Conservation (phyloP, 495 filamentous ascomycete genomes). For the Trichocladium antarcticum region DNA sequence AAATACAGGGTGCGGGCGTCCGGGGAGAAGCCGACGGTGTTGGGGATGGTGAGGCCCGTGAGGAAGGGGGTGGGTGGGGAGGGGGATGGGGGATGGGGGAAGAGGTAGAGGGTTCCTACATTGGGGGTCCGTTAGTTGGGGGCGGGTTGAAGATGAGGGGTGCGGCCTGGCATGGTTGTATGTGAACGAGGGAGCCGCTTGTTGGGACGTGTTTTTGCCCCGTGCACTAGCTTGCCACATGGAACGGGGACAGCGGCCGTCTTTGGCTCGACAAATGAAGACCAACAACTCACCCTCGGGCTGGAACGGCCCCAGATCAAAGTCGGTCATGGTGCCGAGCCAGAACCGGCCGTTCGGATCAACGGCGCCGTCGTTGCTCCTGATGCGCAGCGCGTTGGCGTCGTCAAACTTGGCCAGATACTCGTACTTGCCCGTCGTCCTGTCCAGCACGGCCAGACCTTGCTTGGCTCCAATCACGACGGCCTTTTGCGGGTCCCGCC, state of each 20-base stretch:
- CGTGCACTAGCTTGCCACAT: conserved; percentile 15
- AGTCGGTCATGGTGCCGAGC: conserved; percentile 84
- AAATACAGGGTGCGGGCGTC: conserved; percentile 73
- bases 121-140: background rate
- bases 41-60: conserved; percentile 59
- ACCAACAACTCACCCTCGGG: conserved; percentile 39
- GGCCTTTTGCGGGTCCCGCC: conserved; percentile 47
- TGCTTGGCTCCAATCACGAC: conserved; percentile 72
- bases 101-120: conserved; percentile 33
- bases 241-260: conserved; percentile 7
- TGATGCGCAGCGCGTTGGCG: conserved; percentile 37
- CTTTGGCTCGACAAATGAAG: background rate
- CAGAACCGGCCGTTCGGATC: conserved; percentile 78
- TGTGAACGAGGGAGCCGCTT: too few species aligned
- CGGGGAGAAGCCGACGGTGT: conserved; percentile 64
- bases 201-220: too few species aligned
- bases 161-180: background rate
- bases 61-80: conserved; percentile 1
- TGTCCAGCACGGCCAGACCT: conserved; percentile 66
- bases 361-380: conserved; percentile 72
- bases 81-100: conserved; percentile 19
- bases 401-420: conserved; percentile 34
- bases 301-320: conserved; percentile 39
- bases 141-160: too few species aligned
- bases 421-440: conserved; percentile 48